Conservation (phyloP, 345 rosid genomes). For the Salix koriyanagi region DNA sequence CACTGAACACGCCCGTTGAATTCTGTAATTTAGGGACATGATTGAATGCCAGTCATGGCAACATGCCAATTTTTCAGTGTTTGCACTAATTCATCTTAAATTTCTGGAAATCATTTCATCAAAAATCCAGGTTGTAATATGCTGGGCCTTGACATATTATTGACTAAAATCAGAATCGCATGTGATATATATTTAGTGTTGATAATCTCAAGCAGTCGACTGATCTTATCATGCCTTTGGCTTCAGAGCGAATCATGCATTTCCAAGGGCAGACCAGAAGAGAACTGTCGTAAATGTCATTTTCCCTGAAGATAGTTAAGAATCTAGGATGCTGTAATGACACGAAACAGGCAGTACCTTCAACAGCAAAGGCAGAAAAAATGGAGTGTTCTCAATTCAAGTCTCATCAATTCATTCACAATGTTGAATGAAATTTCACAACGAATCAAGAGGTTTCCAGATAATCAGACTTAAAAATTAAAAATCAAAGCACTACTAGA, state of each 20-base stretch:
- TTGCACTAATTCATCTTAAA: too few species aligned
- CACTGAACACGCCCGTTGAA: too few species aligned
- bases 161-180: not conserved
- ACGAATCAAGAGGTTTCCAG: conserved; percentile 17
- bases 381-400: conserved; percentile 9
- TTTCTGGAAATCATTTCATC: not conserved
- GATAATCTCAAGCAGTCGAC: not conserved
- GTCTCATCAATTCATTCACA: conserved; percentile 19
- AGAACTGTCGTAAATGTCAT: not conserved
- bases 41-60: too few species aligned
- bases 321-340: not conserved
- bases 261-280: not conserved
- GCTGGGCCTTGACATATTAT: not conserved
- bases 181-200: not conserved
- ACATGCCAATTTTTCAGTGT: too few species aligned
- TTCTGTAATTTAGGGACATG: too few species aligned
- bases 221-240: not conserved
- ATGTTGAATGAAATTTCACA: conserved; percentile 21
- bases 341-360: not conserved
- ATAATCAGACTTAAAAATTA: not conserved
- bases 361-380: not conserved
- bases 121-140: not conserved
- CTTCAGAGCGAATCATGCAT: not conserved
- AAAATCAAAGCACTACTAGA: not conserved
- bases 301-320: not conserved